A percentile compares a stretch with the other conserved stretches of the same genome.
Evolutionary conservation across 2,329 filamentous ascomycete genomes (phyloP).

Genomic region (Cercospora canescens): DNA sequence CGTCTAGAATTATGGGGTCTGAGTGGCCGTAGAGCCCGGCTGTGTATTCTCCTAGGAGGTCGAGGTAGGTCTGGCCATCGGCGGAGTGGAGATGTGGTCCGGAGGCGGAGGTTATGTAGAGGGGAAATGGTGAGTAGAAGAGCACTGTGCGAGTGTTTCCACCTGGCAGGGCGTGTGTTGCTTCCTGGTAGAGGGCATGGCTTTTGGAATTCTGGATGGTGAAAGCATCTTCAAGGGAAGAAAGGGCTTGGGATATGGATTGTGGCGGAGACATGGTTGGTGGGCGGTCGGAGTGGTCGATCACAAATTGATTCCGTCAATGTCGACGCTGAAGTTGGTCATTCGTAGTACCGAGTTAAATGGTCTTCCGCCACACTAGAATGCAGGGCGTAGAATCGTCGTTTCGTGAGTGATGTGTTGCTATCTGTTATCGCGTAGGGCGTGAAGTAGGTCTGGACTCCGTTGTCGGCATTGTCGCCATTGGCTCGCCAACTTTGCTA

Average conservation of each 20-base stretch:
- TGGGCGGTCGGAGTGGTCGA: not conserved
- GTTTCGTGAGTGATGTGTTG: too few relatives aligned
- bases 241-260: not conserved
- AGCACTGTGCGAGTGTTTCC: conserved; percentile 42
- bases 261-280: not conserved
- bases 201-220: conserved; percentile 15
- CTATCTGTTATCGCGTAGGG: too few relatives aligned
- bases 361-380: not conserved
- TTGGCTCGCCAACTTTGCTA: not conserved
- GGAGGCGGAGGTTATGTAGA: conserved; percentile 35
- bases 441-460: not conserved
- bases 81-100: conserved; percentile 32
- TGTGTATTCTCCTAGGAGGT: conserved; percentile 64
- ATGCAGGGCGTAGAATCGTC: too few relatives aligned
- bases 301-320: too few relatives aligned
- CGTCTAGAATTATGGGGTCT: conserved; percentile 53
- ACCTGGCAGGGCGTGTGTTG: conserved; percentile 36
- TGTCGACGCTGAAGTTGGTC: not conserved
- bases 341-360: not conserved
- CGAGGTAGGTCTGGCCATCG: conserved; percentile 49
- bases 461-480: not conserved
- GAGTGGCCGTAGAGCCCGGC: conserved; percentile 68
- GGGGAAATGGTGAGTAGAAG: conserved; percentile 39
- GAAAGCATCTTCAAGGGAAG: conserved; percentile 1
- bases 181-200: conserved; percentile 31